A percentile compares a stretch with the other conserved stretches of the same genome.
These are phyloP conservation scores for Mortierella hygrophila DNA, from an alignment of 192 early-diverging fungal genomes.

Conservation along the genomic window DNA sequence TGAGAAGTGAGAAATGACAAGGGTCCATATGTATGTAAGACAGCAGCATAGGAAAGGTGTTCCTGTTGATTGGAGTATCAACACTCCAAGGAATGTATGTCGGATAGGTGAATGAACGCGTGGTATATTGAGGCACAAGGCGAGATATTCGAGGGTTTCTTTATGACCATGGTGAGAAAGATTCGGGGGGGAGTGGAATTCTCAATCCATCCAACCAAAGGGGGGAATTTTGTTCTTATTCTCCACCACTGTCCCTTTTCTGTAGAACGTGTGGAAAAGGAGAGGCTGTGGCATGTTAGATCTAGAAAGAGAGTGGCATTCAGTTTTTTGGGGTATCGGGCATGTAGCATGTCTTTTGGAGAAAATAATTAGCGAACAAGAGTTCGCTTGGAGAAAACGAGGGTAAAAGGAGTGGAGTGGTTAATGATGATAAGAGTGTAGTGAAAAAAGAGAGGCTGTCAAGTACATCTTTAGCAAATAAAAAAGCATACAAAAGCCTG, in stretches of 20 bases:
- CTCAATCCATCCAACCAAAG: constrained; percentile 18
- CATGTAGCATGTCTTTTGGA: background rate
- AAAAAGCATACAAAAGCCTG: no score
- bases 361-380: background rate
- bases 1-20: background rate
- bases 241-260: background rate
- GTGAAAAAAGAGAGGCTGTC: background rate
- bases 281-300: background rate
- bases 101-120: background rate
- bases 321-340: background rate
- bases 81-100: constrained; percentile 21
- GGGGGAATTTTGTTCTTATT: background rate
- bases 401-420: background rate
- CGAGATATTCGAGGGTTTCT: background rate
- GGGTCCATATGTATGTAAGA: no score
- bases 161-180: background rate
- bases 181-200: constrained; percentile 21
- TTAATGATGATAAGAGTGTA: background rate
- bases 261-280: background rate
- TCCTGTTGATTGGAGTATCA: no score
- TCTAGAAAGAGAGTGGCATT: background rate
- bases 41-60: no score
- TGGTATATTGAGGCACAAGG: background rate
- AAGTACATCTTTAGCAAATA: no score
- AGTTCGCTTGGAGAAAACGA: background rate